Conservation (phyloP, 192 early-diverging fungal species). For the Entrophospora sp. region DNA sequence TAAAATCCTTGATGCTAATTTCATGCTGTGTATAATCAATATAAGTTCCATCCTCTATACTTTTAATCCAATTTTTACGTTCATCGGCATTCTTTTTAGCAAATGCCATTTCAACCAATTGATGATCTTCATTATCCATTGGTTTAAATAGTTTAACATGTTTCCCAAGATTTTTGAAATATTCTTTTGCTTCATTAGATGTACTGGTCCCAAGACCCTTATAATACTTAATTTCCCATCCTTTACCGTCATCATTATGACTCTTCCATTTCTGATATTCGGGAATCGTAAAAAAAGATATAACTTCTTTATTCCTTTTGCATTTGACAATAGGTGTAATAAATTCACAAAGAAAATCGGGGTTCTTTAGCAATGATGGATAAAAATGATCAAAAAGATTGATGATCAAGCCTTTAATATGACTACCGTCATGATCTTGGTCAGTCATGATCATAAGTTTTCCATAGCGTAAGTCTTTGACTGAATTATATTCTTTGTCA, state of each 20-base stretch:
- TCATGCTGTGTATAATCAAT: constrained; percentile 72
- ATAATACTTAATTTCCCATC: constrained; percentile 91
- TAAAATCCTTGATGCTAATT: constrained; percentile 83
- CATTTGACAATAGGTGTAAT: constrained; percentile 80
- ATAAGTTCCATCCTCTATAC: constrained; percentile 78
- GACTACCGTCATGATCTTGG: constrained; percentile 93
- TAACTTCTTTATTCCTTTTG: constrained; percentile 26
- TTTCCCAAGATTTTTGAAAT: constrained; percentile 72
- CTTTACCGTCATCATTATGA: constrained; percentile 56
- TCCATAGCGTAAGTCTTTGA: constrained; percentile 80
- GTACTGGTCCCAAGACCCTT: constrained; percentile 93
- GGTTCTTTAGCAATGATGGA: constrained; percentile 80
- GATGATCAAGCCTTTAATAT: constrained; percentile 95
- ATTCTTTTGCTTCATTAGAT: constrained; percentile 76
- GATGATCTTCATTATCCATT: constrained; percentile 49
- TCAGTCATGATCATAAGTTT: constrained; percentile 98
- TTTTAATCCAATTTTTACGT: constrained; percentile 88
- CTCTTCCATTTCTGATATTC: constrained; percentile 85
- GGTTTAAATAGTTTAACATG: constrained; percentile 76
- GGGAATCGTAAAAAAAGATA: constrained; percentile 82
- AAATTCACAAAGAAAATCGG: constrained; percentile 90
- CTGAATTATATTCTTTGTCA: constrained; percentile 63
- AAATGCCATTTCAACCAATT: constrained; percentile 94
- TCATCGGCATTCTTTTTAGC: constrained; percentile 89
- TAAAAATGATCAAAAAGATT: constrained; percentile 95